A percentile compares a stretch with the other conserved stretches of the same genome.
Evolutionary conservation across 371 early-diverging fungal species (phyloP).

Genomic region (Actinomortierella wolfii): DNA sequence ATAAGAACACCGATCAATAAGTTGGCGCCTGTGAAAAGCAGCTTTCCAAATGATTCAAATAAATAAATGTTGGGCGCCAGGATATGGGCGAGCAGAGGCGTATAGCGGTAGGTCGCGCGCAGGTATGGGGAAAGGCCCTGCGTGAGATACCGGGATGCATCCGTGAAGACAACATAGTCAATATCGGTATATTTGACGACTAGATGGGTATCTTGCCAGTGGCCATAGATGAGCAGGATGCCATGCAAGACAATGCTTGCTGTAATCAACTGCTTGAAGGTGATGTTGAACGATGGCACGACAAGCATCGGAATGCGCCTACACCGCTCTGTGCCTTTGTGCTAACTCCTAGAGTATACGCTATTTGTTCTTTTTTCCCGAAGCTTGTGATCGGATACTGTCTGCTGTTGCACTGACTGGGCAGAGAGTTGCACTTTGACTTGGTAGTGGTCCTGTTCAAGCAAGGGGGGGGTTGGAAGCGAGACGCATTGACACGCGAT

Average conservation of each 20-base stretch:
- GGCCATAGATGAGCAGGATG: slow-evolving; percentile 76
- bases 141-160: slow-evolving; percentile 84
- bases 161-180: slow-evolving; percentile 95
- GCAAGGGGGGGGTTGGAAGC: too few species aligned
- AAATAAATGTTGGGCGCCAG: slow-evolving; percentile 81
- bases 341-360: too few species aligned
- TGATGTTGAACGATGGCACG: slow-evolving; percentile 18
- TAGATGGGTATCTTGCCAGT: slow-evolving; percentile 83
- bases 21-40: slow-evolving; percentile 84
- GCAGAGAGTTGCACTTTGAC: too few species aligned
- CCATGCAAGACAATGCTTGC: slow-evolving; percentile 59
- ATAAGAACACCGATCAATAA: slow-evolving; percentile 76
- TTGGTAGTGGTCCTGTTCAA: too few species aligned
- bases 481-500: too few species aligned
- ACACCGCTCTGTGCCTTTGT: too few species aligned
- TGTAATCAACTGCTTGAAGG: slow-evolving; percentile 31
- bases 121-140: slow-evolving; percentile 81
- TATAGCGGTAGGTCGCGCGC: slow-evolving; percentile 95
- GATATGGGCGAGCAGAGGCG: slow-evolving; percentile 88
- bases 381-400: too few species aligned
- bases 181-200: slow-evolving; percentile 96
- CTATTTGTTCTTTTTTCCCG: too few species aligned
- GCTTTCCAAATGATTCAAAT: slow-evolving; percentile 84
- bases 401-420: too few species aligned
- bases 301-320: slow-evolving; percentile 10